Base-by-base conservation (phyloP, 495 filamentous ascomycete species). In the Tuber brumale region DNA sequence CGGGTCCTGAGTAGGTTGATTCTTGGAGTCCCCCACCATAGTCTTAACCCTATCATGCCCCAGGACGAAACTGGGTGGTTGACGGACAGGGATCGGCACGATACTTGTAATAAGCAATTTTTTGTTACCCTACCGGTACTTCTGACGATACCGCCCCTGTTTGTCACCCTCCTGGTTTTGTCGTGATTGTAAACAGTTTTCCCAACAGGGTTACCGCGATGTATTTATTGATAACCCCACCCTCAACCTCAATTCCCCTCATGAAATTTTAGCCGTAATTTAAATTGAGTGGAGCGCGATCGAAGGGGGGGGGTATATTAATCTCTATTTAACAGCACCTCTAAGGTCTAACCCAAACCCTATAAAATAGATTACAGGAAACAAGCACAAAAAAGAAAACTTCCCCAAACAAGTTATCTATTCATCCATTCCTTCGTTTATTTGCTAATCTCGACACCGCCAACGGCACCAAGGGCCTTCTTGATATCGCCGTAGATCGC, bases 401-500 rank as follows among this genome's bases (percentile, higher is more conserved):
- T 70, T 74, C 71, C 73, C 66, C 72, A 73, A 61, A 72, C 51
- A 23, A 46, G 66, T 75, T 35, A 44, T 23, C 70, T 46, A 42
- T 19, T 71, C 70, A 27, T 72, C 72, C 41, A 27, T 72, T 76
- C 37, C 37, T 39, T 39, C 44, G 21, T 74, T 44, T 78, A 81
- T 69, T 81, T 81, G n/a, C 73, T 57, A 69, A 83, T 79, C 76
- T 83, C 82, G 61, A 83, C 77, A 80, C 81, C 81, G 12, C 82
- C 82, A 41, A 80, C 82, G 43, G 82, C 82, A 82, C 92, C 92
- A 14, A 86, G 76, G 18, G 82, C 83, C 85, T 88, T 88, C 86
- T 89, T 90, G 77, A 91, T 86, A 82, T 91, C 89, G 85, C 93
- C 94, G 84, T 97, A 97, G 87, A 98, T 98, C 82, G 95, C 94